Base-by-base conservation (phyloP, 176 grass and related monocot species). In the Aegilops bicornis region DNA sequence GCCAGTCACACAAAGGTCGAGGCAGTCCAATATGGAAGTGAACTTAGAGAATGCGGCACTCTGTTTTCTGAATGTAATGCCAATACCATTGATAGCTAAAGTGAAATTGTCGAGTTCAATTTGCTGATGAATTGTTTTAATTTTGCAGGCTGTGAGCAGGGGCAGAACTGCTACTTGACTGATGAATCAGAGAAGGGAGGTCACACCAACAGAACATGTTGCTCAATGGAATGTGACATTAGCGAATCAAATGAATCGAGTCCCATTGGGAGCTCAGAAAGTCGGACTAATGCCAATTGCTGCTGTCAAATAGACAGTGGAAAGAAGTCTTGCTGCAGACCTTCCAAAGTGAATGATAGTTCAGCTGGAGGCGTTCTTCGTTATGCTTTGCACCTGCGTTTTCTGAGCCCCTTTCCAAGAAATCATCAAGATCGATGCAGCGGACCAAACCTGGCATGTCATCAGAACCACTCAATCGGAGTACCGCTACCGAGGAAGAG, bases 331-430 rank as follows among this genome's bases (percentile, higher is more conserved):
- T 83, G 84, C 69, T 48, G 82, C 63, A 87, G 70, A 83, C 69
- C 88, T 78, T 85, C 81, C 40, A 95, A 91, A 84, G 78, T 89
- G 87, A 93, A 95, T 87, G 85, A 91, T 87, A 87, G 80, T 81
- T 75, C 86, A 73, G 33, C 89, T 86, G 87, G 83, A 71, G 80
- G 92, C 40, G 92, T 87, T 69, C 91, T 99, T 67, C 94, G 97
- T 42, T 99, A 99, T 87, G 97, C 97, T 79, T 88, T 99, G 85
- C 97, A 99, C 25, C 87, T 99, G 30, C 94, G 97, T 9, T 99
- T 99, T 89, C 79, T 96, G 79, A 84, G 97, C 20, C 94, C 92
- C 39, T 40, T 79, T 76, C 81, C 36, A 96, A 87, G 92, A 96
- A 89, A 77, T 85, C 76, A 12, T 80, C 79, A 27, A 99, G 73